Evolutionary conservation across 306 rosid genomes (phyloP), one percentile per base, ranked within the genome.

Genomic region (Rosa multiflora): DNA sequence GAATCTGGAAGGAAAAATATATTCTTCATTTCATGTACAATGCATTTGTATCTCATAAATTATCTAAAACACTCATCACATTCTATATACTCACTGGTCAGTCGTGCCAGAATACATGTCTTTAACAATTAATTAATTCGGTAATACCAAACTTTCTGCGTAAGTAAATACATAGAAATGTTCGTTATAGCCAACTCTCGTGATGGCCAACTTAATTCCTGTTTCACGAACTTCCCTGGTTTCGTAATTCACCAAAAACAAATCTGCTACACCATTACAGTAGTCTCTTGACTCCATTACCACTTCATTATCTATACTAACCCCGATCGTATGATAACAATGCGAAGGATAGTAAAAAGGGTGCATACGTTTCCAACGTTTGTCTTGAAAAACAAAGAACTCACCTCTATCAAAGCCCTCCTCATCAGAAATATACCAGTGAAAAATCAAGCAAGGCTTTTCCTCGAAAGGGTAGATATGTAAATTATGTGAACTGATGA

Each of bases 71-170:
- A 47, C 47, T 44, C 51, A 11, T 47, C 13, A 10, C 51, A 10
- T 10, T 47, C 51, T 10, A 47, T 44, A 8, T 44, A 44, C 48
- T 32, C 37, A 32, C 48, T 10, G 11, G 48, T 10, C 48, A 8
- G 2, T 44, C 51, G 11, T 47, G 51, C 51, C 51, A 47, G 14
- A 47, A 47, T 47, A 47, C 48, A 47, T 9, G 51, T 47, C 51
- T 47, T 2, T 47, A 17, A 52, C n/a, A 52, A 52, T 10, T 13
- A 29, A 39, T 17, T 18, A 42, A n/a, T 68, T 68, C 52, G n/a
- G 73, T 40, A 42, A 68, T 8, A 40, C 49, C 52, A 70, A 21
- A 70, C 74, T 70, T 44, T 70, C 74, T 70, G 15, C 12, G 74
- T 43, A 70, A 5, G 74, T 21, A 43, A 70, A 11, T 44, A 21